Conservation (phyloP, 352 stramenopile species). For the Phytophthora quininea region DNA sequence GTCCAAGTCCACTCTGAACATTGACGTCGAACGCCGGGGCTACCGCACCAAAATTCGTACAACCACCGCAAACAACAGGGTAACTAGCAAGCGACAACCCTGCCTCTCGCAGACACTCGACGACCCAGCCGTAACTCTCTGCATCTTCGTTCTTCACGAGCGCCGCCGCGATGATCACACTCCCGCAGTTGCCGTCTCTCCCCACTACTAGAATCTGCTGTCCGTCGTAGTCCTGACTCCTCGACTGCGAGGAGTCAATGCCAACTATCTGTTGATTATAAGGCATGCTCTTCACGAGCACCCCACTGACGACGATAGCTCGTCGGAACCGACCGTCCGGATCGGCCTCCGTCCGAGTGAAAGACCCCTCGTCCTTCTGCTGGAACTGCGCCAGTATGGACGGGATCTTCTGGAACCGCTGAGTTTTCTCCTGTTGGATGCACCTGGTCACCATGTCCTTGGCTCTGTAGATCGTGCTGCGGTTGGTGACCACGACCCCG, state of each 20-base stretch:
- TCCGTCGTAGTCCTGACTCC: neutral
- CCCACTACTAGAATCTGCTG: neutral
- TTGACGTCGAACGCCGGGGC: neutral
- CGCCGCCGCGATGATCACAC: neutral
- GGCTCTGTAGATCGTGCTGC: neutral
- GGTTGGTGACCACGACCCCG: neutral
- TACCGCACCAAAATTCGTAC: neutral
- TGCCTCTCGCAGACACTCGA: neutral
- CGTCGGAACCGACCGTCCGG: neutral
- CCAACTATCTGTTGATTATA: neutral
- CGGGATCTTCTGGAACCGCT: neutral
- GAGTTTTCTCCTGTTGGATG: neutral
- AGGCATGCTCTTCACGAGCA: neutral
- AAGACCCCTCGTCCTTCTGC: neutral
- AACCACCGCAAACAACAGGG: neutral
- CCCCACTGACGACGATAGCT: neutral
- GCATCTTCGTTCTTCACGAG: slow-evolving; percentile 3
- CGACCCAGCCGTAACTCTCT: neutral
- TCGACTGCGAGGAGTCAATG: neutral
- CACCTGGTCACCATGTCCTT: neutral
- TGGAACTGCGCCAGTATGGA: neutral
- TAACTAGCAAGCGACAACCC: neutral
- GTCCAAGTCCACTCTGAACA: neutral
- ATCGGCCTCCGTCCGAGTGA: neutral
- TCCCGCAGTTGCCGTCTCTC: neutral